These are phyloP conservation scores for Dendrostoma leiphaemia DNA, from an alignment of 2,329 filamentous ascomycete genomes.

Conservation along the genomic window DNA sequence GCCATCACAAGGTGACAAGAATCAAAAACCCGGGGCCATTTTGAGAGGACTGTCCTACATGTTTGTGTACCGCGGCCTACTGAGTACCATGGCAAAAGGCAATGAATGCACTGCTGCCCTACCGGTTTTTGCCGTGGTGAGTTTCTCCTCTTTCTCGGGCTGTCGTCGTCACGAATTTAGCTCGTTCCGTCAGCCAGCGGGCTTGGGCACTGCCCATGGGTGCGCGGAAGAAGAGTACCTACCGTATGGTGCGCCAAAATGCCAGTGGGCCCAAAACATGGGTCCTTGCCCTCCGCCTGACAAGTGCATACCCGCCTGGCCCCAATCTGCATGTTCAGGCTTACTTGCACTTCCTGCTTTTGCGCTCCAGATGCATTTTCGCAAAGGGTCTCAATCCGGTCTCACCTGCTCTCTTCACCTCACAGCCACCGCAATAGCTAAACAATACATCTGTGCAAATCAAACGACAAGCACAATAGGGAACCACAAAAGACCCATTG, in stretches of 20 bases:
- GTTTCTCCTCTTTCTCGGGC: not conserved
- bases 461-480: not conserved
- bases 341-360: conserved; percentile 4
- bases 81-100: no score
- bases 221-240: no score
- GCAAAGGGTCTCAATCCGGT: conserved; percentile 1
- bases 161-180: no score
- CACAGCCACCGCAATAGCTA: not conserved
- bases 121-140: not conserved
- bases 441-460: not conserved
- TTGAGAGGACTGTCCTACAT: no score
- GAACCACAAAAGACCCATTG: not conserved
- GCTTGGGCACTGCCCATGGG: no score
- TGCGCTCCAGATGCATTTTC: not conserved
- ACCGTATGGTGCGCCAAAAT: conserved; percentile 1
- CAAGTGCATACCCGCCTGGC: not conserved
- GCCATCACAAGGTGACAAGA: no score
- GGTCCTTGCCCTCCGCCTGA: not conserved
- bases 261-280: not conserved
- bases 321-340: conserved; percentile 1
- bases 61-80: not conserved
- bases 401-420: not conserved
- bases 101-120: not conserved
- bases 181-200: no score
- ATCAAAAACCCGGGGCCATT: no score